Conservation (phyloP, 805 yeast species). For the Candida awuae region DNA sequence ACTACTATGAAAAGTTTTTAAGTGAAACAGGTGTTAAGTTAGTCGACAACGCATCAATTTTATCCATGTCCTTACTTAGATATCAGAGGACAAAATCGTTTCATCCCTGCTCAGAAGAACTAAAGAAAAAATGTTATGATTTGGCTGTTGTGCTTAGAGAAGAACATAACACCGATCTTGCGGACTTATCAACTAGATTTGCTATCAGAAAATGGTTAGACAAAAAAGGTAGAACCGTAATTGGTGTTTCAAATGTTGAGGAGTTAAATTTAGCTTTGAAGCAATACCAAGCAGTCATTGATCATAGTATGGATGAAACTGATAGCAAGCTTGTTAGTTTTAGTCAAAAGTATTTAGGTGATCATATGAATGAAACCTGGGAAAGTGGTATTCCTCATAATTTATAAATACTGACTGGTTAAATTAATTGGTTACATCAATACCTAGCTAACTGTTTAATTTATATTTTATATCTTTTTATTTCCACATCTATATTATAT, state of each 20-base stretch:
- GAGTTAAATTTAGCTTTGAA: slow-evolving; percentile 60
- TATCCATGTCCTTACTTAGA: slow-evolving; percentile 80
- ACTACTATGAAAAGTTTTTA: slow-evolving; percentile 41
- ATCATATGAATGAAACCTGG: slow-evolving; percentile 63
- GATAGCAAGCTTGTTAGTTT: slow-evolving; percentile 39
- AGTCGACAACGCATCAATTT: slow-evolving; percentile 75
- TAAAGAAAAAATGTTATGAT: slow-evolving; percentile 45
- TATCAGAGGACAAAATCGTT: slow-evolving; percentile 58
- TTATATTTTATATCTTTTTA: too few relatives aligned
- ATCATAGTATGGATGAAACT: slow-evolving; percentile 26
- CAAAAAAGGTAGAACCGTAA: slow-evolving; percentile 52
- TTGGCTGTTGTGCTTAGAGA: slow-evolving; percentile 34
- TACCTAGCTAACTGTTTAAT: background rate
- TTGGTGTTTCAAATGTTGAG: slow-evolving; percentile 61
- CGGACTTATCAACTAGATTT: slow-evolving; percentile 73
- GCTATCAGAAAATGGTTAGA: slow-evolving; percentile 56
- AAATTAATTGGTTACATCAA: background rate
- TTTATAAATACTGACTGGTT: background rate
- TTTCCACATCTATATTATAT: too few relatives aligned
- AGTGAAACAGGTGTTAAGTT: slow-evolving; percentile 45
- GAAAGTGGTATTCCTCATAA: slow-evolving; percentile 27
- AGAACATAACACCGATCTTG: slow-evolving; percentile 51
- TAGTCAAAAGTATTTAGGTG: slow-evolving; percentile 41
- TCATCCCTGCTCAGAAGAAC: slow-evolving; percentile 68
- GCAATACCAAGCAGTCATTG: slow-evolving; percentile 44